Base-by-base conservation (phyloP, 2,329 filamentous ascomycete genomes). In the Monilinia vaccinii-corymbosi region DNA sequence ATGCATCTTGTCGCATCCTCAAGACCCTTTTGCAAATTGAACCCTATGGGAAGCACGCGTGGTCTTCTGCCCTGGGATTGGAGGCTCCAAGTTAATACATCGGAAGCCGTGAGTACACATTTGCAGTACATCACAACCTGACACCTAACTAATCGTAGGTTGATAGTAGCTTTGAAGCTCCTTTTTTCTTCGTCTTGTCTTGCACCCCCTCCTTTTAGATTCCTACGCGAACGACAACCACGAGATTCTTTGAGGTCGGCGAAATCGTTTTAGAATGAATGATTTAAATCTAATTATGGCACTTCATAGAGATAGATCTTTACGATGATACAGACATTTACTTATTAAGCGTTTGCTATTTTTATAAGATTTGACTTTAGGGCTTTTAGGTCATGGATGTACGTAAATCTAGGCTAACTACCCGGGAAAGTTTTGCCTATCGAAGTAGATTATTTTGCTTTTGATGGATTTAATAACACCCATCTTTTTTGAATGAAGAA, bases 261-360 rank as follows among this genome's bases (percentile, higher is more conserved):
- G 55, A 58, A 14, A 42, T 55, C 14, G 38, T 55, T 31, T 23
- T 40, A 40, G n/a, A 34, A 42, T 31, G 42, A 32, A n/a, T n/a
- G n/a, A n/a, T n/a, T 45, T 50, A 13, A 40, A 40, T 50, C 55
- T 58, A 58, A 40, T 58, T 50, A 58, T 58, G 55, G 45, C 28
- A 58, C n/a, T 21, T 51, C n/a, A 14, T 18, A 13, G 23, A 44
- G 32, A 32, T 55, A 9, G n/a, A 48, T 5, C 9, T 28, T 44
- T 11, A 32, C 23, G 16, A 44, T 28, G 21, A 38, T 21, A 38
- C 23, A 14, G 18, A n/a, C n/a, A n/a, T n/a, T n/a, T 16, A n/a
- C 38, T 28, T 42, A 16, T 21, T 28, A 6, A 6, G 18, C 23
- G 16, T 32, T 32, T 21, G 18, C 8, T 53, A 16, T 44, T 10